Conservation (phyloP, 2,329 filamentous ascomycete genomes). For the Drechslerella stenobrocha region DNA sequence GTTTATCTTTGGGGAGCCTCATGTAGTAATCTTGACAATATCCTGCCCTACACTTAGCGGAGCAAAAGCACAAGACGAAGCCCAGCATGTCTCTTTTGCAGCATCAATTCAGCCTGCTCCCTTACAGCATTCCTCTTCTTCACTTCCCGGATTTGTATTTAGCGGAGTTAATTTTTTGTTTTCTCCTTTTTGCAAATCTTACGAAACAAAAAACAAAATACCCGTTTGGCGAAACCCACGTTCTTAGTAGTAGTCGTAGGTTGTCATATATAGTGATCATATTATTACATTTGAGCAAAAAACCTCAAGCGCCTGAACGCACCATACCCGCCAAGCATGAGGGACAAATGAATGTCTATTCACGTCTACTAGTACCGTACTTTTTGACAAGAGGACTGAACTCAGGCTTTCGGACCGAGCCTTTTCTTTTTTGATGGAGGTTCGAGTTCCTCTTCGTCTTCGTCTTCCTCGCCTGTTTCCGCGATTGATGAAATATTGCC, state of each 20-base stretch:
- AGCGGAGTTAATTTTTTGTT: slow-evolving; percentile 38
- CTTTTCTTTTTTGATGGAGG: slow-evolving; percentile 31
- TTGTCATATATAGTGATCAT: slow-evolving; percentile 6
- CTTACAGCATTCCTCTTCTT: slow-evolving; percentile 5
- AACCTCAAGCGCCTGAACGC: slow-evolving; percentile 9
- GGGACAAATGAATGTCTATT: not conserved
- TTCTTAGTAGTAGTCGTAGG: not conserved
- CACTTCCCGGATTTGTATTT: slow-evolving; percentile 34
- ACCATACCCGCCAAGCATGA: not conserved
- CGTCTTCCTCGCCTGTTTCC: slow-evolving; percentile 19
- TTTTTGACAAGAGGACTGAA: not conserved
- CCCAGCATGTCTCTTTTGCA: not conserved
- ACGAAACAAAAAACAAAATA: slow-evolving; percentile 23
- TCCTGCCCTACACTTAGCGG: no score
- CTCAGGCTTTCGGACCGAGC: slow-evolving; percentile 3
- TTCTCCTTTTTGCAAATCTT: slow-evolving; percentile 22
- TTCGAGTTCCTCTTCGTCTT: slow-evolving; percentile 40
- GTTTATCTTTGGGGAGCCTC: not conserved
- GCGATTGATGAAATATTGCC: slow-evolving; percentile 23
- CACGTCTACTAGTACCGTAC: slow-evolving; percentile 1
- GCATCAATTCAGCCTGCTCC: slow-evolving; percentile 2
- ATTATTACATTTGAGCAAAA: not conserved
- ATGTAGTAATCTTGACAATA: not conserved
- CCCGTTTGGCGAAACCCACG: slow-evolving; percentile 1
- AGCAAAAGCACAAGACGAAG: not conserved